A percentile compares a stretch with the other conserved stretches of the same genome.
These are phyloP conservation scores for Myxozyma geophila DNA, from an alignment of 805 yeast genomes.

Conservation along the genomic window DNA sequence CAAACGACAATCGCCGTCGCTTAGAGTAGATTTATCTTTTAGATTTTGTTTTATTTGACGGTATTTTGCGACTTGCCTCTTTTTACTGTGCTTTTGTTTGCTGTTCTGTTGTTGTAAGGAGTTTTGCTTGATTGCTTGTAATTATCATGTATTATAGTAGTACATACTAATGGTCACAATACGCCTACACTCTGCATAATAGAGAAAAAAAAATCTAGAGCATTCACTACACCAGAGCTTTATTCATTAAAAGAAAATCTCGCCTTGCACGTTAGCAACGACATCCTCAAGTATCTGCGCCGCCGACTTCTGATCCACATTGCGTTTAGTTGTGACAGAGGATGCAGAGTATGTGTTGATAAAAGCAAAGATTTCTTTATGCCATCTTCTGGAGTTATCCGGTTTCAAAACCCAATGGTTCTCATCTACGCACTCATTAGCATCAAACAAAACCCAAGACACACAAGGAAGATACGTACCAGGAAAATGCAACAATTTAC, in stretches of 20 bases:
- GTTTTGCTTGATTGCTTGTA: not conserved
- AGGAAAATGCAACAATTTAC: constrained; percentile 39
- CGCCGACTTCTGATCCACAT: not conserved
- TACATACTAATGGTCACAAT: not conserved
- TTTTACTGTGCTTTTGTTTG: not conserved
- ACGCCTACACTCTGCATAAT: not conserved
- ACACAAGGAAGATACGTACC: constrained; percentile 10
- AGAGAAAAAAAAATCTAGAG: not conserved
- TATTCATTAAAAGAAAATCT: constrained; percentile 15
- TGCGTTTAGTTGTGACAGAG: not conserved
- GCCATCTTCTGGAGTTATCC: constrained; percentile 40
- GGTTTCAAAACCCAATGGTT: constrained; percentile 42
- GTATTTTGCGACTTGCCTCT: not conserved
- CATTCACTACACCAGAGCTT: no score
- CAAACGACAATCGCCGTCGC: constrained; percentile 11
- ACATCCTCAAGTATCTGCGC: constrained; percentile 15
- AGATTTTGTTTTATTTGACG: not conserved
- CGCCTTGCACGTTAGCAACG: constrained; percentile 17
- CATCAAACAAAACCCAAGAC: not conserved
- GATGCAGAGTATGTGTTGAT: constrained; percentile 22
- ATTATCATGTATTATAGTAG: not conserved
- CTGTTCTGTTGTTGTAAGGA: not conserved
- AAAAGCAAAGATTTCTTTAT: constrained; percentile 38
- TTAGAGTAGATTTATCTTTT: not conserved
- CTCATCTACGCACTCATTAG: constrained; percentile 30